Conservation (phyloP, 495 filamentous ascomycete genomes). For the Aspergillus ostianus region DNA sequence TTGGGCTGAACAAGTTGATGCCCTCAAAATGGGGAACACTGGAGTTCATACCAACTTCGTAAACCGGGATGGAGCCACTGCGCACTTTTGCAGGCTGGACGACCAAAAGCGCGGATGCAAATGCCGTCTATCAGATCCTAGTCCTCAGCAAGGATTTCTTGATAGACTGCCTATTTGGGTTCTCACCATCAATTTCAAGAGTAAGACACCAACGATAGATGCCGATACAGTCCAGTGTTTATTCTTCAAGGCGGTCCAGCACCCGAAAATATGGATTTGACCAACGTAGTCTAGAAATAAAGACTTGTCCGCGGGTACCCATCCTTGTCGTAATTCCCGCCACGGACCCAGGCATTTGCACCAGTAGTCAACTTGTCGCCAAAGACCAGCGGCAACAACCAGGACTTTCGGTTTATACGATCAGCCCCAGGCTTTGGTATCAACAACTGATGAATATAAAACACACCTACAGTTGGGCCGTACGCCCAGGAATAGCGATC, state of each 20-base stretch:
- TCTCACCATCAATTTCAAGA: conserved; percentile 2
- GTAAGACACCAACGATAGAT: neutral
- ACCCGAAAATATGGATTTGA: neutral
- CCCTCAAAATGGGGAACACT: neutral
- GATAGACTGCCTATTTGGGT: neutral
- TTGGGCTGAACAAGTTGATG: neutral
- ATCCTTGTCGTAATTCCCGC: neutral
- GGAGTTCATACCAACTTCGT: neutral
- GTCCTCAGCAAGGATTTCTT: neutral
- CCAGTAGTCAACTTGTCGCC: conserved; percentile 9
- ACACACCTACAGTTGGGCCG: neutral
- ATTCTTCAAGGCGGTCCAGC: conserved; percentile 1
- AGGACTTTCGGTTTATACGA: neutral
- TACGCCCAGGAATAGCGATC: neutral
- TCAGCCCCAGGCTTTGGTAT: neutral
- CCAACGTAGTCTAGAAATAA: conserved; percentile 5
- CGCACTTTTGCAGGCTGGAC: neutral
- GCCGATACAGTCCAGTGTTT: conserved; percentile 2
- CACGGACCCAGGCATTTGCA: conserved; percentile 2
- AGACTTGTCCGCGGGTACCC: neutral
- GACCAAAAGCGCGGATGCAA: neutral
- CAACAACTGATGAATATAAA: neutral
- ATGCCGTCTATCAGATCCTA: neutral
- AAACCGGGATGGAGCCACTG: neutral
- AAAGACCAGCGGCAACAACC: neutral